Base-by-base conservation (phyloP, 495 filamentous ascomycete species). In the Amniculicola lignicola region DNA sequence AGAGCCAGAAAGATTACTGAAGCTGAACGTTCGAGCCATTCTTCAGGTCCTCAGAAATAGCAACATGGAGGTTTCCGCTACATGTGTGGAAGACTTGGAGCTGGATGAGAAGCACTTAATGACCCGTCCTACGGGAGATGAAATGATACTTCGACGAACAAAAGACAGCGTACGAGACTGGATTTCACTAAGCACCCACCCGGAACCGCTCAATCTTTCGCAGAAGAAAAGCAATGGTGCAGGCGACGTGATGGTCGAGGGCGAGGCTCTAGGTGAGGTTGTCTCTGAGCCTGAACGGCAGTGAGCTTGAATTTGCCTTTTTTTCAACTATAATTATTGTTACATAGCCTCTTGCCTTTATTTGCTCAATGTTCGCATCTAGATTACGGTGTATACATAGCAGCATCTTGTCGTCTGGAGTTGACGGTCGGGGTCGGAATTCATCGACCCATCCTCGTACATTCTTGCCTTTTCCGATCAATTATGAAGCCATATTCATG, bases 1-100 rank as follows among this genome's bases (percentile, higher is more conserved):
- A 53, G 76, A 82, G 43, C 85, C 86, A 0, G 82, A 83, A 59
- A 69, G 81, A 1, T 76, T 79, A 0, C 63, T 90, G 33, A 70
- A 77, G 39, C 67, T 90, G 18, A 90, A 90, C 51, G 67, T 75
- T 3, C 66, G 86, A 2, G 85, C 85, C 3, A 72, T 79, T 18
- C 62, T 86, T 51, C 81, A 89, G 71, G 67, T 83, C 0, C 45
- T 89, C 10, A 69, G 86, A 14, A 70, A 67, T 5, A 74, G 72
- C 9, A 74, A 72, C 4, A 63, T 81, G 2, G 67, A 71, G 16
- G 77, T 88, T 21, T 75, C 75, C 2, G 69, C 72, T 5, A 84
- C 81, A 4, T 74, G 67, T 57, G 50, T 40, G 1, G 62, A 58
- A 11, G 82, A 85, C 54, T 67, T 81, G 47, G 74, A 77, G 29